phyloP scores from a whole-genome alignment of 805 yeast species.

The Wickerhamomyces strasburgensis region DNA sequence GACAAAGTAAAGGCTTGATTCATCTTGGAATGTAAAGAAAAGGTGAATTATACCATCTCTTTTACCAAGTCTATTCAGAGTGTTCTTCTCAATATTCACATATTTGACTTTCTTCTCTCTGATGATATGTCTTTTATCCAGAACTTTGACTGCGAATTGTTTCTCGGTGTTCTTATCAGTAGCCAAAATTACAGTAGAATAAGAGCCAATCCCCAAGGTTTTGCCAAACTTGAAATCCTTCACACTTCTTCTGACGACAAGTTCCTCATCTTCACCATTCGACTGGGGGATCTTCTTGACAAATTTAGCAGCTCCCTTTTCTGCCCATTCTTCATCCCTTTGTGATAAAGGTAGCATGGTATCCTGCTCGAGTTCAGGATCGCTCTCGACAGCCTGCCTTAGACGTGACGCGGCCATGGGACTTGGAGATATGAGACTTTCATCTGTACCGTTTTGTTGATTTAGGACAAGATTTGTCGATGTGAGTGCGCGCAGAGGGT shows the following conservation, averaged over 20 bases:
- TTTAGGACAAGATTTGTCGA: constrained; percentile 21
- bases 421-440: constrained; percentile 15
- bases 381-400: constrained; percentile 3
- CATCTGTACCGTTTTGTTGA: constrained; percentile 23
- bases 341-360: constrained; percentile 5
- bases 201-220: constrained; percentile 92
- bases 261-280: constrained; percentile 47
- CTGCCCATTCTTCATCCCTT: constrained; percentile 18
- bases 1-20: constrained; percentile 65
- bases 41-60: constrained; percentile 61
- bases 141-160: constrained; percentile 73
- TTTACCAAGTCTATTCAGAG: constrained; percentile 61
- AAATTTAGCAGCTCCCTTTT: constrained; percentile 54
- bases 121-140: constrained; percentile 73
- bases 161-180: constrained; percentile 69
- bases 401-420: constrained; percentile 7
- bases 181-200: constrained; percentile 88
- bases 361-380: constrained; percentile 4
- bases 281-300: constrained; percentile 39
- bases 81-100: constrained; percentile 78
- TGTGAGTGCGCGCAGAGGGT: constrained; percentile 24
- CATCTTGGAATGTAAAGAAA: constrained; percentile 78
- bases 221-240: constrained; percentile 87
- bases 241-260: constrained; percentile 50
- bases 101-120: constrained; percentile 80